phyloP scores from a whole-genome alignment of 495 filamentous ascomycete genomes.

The Lindgomyces ingoldianus region DNA sequence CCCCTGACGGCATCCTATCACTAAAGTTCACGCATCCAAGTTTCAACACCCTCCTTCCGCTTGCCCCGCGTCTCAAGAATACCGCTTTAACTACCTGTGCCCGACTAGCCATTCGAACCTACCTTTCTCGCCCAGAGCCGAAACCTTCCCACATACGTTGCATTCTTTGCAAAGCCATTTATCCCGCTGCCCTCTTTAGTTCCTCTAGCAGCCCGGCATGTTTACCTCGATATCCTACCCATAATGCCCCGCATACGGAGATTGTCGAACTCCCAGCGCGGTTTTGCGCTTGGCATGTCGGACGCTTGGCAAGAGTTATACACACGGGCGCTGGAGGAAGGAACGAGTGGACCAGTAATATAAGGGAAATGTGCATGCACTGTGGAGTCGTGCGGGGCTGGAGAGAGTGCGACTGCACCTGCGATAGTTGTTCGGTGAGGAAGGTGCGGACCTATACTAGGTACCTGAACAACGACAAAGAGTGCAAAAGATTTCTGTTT shows the following conservation, averaged over 20 bases:
- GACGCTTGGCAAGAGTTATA: constrained; percentile 18
- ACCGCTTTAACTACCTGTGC: constrained; percentile 8
- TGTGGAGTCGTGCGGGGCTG: constrained; percentile 33
- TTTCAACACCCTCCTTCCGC: constrained; percentile 11
- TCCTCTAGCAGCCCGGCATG: constrained; percentile 25
- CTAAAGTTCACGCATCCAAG: constrained; percentile 23
- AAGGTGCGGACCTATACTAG: constrained; percentile 24
- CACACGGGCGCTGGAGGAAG: constrained; percentile 5
- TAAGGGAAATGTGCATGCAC: constrained; percentile 35
- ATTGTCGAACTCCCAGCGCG: constrained; percentile 15
- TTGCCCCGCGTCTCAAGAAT: not conserved
- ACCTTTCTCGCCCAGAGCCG: constrained; percentile 8
- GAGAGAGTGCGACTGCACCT: constrained; percentile 25
- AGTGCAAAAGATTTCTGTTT: constrained; percentile 21
- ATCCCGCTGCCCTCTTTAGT: constrained; percentile 22
- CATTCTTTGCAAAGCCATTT: constrained; percentile 32
- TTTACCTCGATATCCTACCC: constrained; percentile 4
- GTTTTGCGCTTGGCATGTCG: constrained; percentile 29
- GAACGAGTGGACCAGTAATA: constrained; percentile 32
- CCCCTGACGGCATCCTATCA: constrained; percentile 25
- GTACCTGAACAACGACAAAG: constrained; percentile 29
- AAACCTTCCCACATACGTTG: constrained; percentile 24
- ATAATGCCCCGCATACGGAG: not conserved
- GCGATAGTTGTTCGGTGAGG: constrained; percentile 30
- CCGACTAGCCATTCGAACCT: constrained; percentile 26